phyloP scores from a whole-genome alignment of 495 filamentous ascomycete genomes.

The Cryomyces minteri region DNA sequence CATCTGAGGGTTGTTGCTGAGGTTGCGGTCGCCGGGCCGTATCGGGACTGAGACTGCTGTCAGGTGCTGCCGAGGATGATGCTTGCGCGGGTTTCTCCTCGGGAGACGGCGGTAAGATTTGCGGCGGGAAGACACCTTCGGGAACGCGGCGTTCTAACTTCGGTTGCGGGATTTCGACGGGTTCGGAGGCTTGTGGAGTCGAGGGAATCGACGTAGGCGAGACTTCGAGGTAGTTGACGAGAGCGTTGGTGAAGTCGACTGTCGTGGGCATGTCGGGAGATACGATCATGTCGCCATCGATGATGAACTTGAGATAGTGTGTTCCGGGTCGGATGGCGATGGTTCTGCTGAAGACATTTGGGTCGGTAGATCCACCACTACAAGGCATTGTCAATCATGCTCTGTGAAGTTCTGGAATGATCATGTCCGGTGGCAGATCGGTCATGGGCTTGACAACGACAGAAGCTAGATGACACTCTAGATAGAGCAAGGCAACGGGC shows the following conservation, averaged over 20 bases:
- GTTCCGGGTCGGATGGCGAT: constrained; percentile 78
- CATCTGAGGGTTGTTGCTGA: constrained; percentile 1
- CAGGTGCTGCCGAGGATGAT: too few relatives aligned
- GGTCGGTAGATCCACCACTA: constrained; percentile 23
- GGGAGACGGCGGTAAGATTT: constrained; percentile 8
- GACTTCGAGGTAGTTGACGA: constrained; percentile 96
- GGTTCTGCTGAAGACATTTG: constrained; percentile 47
- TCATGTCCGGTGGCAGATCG: neutral
- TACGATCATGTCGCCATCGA: constrained; percentile 80
- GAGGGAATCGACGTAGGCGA: constrained; percentile 50
- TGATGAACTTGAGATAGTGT: constrained; percentile 90
- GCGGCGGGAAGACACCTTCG: constrained; percentile 9
- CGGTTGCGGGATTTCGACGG: neutral
- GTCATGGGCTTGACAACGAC: neutral
- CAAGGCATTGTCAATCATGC: too few relatives aligned
- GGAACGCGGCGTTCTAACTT: constrained; percentile 8
- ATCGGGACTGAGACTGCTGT: too few relatives aligned
- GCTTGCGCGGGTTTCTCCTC: constrained; percentile 3
- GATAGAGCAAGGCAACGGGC: too few relatives aligned
- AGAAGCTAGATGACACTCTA: too few relatives aligned
- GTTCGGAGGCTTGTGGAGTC: constrained; percentile 2
- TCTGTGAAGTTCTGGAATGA: too few relatives aligned
- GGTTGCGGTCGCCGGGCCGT: neutral
- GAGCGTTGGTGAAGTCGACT: constrained; percentile 87
- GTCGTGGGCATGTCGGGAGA: constrained; percentile 78